These are phyloP conservation scores for Colletotrichum neosansevieriae DNA, from an alignment of 2,329 filamentous ascomycete species.

Conservation along the genomic window DNA sequence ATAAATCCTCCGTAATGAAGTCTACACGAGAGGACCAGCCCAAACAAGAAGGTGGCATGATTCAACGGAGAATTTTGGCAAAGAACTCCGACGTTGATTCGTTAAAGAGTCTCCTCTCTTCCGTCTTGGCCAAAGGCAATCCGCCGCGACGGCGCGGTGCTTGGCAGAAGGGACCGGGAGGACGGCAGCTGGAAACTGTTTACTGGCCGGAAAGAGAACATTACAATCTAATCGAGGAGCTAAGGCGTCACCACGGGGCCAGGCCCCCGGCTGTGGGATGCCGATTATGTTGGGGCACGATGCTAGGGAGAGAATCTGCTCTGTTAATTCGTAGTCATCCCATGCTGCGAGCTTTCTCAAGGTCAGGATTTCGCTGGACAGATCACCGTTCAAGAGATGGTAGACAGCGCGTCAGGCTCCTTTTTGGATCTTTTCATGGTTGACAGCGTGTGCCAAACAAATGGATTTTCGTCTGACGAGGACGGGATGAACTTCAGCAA, in stretches of 20 bases:
- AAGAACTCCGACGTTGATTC: too few species aligned
- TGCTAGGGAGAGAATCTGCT: too few species aligned
- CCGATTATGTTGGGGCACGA: neutral
- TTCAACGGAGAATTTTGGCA: neutral
- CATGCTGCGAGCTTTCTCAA: constrained; percentile 4
- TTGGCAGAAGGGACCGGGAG: constrained; percentile 7
- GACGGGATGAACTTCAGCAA: constrained; percentile 20
- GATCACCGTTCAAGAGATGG: neutral
- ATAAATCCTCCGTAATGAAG: too few species aligned
- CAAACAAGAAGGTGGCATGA: neutral
- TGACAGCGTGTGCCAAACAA: constrained; percentile 20
- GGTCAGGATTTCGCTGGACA: constrained; percentile 7
- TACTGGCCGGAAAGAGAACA: too few species aligned
- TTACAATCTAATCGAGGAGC: constrained; percentile 7
- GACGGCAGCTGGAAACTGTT: neutral
- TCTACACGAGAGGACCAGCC: neutral
- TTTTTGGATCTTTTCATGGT: constrained; percentile 4
- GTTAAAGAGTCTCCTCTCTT: neutral
- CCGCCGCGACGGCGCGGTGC: constrained; percentile 15
- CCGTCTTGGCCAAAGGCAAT: neutral
- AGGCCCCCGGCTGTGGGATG: neutral
- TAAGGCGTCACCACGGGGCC: neutral
- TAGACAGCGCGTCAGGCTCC: neutral
- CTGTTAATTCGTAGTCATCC: too few species aligned
- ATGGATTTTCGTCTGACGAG: constrained; percentile 4